These are phyloP conservation scores for Diaporthe eres DNA, from an alignment of 2,329 filamentous ascomycete genomes.

Conservation along the genomic window DNA sequence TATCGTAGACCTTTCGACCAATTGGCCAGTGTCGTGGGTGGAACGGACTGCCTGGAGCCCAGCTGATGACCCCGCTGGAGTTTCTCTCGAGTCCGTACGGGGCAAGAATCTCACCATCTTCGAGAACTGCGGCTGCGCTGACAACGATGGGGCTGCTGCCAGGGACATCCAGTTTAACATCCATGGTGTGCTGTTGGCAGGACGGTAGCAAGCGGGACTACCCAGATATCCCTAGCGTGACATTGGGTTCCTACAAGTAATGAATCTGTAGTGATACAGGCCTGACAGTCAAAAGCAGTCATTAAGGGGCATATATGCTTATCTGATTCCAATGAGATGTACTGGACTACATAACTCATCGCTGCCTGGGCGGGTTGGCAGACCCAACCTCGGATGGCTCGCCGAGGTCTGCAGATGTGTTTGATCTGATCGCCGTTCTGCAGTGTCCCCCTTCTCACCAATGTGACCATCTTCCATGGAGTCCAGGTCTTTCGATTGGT, in stretches of 20 bases:
- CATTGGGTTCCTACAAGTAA: neutral
- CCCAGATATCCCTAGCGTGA: neutral
- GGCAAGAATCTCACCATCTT: conserved; percentile 12
- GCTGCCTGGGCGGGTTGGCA: neutral
- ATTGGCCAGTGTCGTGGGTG: conserved; percentile 29
- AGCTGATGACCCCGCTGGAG: neutral
- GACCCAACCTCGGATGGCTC: neutral
- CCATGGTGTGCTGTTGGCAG: neutral
- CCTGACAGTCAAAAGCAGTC: neutral
- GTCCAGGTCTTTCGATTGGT: neutral
- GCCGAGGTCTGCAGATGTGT: neutral
- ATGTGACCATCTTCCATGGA: neutral
- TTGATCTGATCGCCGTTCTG: neutral
- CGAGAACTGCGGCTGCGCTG: neutral
- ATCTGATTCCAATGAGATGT: neutral
- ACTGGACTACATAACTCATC: neutral
- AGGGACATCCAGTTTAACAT: neutral
- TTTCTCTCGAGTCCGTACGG: conserved; percentile 20
- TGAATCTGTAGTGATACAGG: neutral
- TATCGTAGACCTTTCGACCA: conserved; percentile 20
- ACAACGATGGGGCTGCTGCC: neutral
- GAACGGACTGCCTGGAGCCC: neutral
- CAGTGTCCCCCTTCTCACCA: neutral
- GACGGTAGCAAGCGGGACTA: too few relatives aligned
- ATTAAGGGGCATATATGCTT: neutral